Evolutionary conservation across 176 grass and related monocot genomes (phyloP).

Genomic region (Zoysia japonica): DNA sequence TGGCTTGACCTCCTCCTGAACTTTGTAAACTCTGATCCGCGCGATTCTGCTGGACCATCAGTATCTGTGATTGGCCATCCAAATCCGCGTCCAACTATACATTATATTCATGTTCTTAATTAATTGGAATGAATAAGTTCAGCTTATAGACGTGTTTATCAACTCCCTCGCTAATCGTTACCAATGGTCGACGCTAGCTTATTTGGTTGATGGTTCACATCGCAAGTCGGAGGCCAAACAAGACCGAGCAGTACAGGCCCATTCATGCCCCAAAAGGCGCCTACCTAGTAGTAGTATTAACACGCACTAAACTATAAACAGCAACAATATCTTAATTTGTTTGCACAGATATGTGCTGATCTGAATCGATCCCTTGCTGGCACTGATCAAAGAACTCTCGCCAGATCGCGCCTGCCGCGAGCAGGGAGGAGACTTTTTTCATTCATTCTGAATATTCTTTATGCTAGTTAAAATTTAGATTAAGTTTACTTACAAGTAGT

Average conservation of each 20-base stretch:
- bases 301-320: not conserved
- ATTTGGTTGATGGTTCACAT: not conserved
- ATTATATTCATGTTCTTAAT: not conserved
- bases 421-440: not conserved
- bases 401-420: not conserved
- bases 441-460: no score
- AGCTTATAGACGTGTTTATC: not conserved
- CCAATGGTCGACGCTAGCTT: not conserved
- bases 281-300: not conserved
- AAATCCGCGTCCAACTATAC: not conserved
- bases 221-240: not conserved
- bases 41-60: not conserved
- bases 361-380: not conserved
- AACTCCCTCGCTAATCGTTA: not conserved
- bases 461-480: no score
- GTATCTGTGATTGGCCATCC: not conserved
- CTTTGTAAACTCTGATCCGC: not conserved
- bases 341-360: not conserved
- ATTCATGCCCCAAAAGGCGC: constrained; percentile 20
- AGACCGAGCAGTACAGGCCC: not conserved
- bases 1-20: not conserved
- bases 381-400: constrained; percentile 12
- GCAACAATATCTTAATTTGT: not conserved
- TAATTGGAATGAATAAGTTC: not conserved
- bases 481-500: no score